Evolutionary conservation across 1,139 yeast genomes (phyloP), one percentile per base, ranked within the genome.

Genomic region (Scheffersomyces stambukii): DNA sequence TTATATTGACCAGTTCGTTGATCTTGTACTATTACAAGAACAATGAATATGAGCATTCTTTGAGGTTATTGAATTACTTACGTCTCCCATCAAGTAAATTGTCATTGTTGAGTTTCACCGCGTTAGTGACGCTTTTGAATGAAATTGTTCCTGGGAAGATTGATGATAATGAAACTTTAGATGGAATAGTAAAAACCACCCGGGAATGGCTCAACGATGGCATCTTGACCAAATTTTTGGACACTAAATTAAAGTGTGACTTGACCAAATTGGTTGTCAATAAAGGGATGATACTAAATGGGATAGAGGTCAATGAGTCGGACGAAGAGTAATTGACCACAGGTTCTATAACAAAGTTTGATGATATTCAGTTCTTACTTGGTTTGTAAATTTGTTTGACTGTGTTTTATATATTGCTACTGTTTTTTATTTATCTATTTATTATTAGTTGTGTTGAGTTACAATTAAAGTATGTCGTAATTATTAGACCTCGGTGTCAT

Each of bases 241-340:
- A 46, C 21, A 41, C 41, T 19, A 39, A 43, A 12, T 46, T 60
- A 23, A 53, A 60, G 34, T 43, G 50, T 9, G 52, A 50, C 16
- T 45, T 65, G 27, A 53, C 58, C 8, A 58, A 59, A 36, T 33
- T 53, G 17, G 46, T 65, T 18, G 56, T 62, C 6, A 40, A 45
- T 12, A 62, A 60, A 41, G 65, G 64, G 2, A 50, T 59, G 46
- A 31, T 53, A 22, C 45, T 64, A 27, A 60, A 57, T 41, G 67
- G 65, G 1, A 40, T 51, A 24, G 48, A 43, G 6, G 35, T 33
- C 16, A 23, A 27, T 25, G 46, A 36, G 23, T 25, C 23, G 11
- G 53, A 43, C 7, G 48, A 45, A 6, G 45, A 45, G 42, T 31
- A 31, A 21, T 32, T 5, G 19, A 16, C 8, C 8, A 16, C 8